These are phyloP conservation scores for Pythium utonaiense DNA, from an alignment of 352 stramenopile genomes.

Conservation along the genomic window DNA sequence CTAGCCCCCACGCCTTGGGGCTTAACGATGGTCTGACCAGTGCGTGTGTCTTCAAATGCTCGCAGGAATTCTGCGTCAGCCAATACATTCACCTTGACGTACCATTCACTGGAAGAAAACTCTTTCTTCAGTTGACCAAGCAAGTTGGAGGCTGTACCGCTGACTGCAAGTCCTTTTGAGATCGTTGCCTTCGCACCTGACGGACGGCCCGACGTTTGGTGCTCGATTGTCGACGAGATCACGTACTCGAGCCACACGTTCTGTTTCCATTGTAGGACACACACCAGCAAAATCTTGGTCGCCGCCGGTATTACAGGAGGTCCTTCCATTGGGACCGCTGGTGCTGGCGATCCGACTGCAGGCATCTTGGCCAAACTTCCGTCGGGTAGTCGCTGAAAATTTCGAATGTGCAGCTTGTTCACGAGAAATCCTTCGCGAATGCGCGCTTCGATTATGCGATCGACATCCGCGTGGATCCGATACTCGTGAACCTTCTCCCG, in stretches of 20 bases:
- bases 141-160: not conserved
- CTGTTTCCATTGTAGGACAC: conserved; percentile 85
- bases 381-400: conserved; percentile 23
- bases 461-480: conserved; percentile 74
- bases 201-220: conserved; percentile 4
- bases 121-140: conserved; percentile 16
- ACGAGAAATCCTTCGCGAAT: conserved; percentile 79
- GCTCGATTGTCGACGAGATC: conserved; percentile 62
- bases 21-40: not conserved
- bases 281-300: conserved; percentile 77
- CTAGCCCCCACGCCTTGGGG: not conserved
- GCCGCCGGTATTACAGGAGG: conserved; percentile 10
- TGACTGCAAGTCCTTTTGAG: not conserved
- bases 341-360: not conserved
- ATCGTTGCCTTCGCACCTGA: not conserved
- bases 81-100: conserved; percentile 85
- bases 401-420: conserved; percentile 67
- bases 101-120: conserved; percentile 53
- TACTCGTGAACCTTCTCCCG: conserved; percentile 88
- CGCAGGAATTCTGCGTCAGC: conserved; percentile 78
- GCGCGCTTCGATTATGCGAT: conserved; percentile 78
- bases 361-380: conserved; percentile 19
- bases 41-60: conserved; percentile 58
- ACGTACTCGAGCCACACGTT: conserved; percentile 90
- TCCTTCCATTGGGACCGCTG: not conserved